A percentile compares a stretch with the other conserved stretches of the same genome.
Evolutionary conservation across 73 alveolate genomes (phyloP).

Genomic region (Tetrahymena elliotti): DNA sequence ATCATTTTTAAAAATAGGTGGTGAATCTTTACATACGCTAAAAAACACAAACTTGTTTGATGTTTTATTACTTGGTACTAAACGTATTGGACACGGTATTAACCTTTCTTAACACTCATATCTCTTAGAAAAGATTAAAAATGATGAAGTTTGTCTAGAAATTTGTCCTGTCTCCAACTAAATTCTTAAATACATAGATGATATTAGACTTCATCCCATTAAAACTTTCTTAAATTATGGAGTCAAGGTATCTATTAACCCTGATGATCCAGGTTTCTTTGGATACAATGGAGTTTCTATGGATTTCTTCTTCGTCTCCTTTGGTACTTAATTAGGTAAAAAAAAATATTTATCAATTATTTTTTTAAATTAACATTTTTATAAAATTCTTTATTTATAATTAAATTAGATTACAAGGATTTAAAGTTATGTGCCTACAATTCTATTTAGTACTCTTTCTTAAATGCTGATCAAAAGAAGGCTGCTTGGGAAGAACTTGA

Average conservation of each 20-base stretch:
- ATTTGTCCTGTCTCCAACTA: conserved; percentile 42
- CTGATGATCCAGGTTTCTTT: conserved; percentile 66
- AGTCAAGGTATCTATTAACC: conserved; percentile 44
- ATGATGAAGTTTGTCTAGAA: conserved; percentile 4
- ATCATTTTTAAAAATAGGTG: not conserved
- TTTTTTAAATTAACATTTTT: not conserved
- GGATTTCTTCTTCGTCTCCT: conserved; percentile 24
- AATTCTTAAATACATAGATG: conserved; percentile 41
- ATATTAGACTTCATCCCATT: conserved; percentile 57
- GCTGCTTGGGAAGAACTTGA: not conserved
- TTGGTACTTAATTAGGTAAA: not conserved
- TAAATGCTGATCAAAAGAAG: not conserved
- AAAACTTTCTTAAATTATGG: conserved; percentile 42
- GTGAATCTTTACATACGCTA: not conserved
- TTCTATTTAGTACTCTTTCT: not conserved
- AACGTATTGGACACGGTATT: conserved; percentile 55
- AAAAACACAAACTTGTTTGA: conserved; percentile 28
- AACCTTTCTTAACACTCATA: not conserved
- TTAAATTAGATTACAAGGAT: not conserved
- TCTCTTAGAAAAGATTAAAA: not conserved
- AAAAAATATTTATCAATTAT: not conserved
- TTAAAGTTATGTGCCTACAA: not conserved
- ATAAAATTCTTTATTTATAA: not conserved
- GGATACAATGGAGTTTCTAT: conserved; percentile 52
- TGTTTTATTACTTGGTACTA: conserved; percentile 51